Percentiles rank a stretch among this genome's conserved stretches.
These are phyloP conservation scores for Artemisia annua DNA, from an alignment of 129 eudicot genomes.

Conservation along the genomic window DNA sequence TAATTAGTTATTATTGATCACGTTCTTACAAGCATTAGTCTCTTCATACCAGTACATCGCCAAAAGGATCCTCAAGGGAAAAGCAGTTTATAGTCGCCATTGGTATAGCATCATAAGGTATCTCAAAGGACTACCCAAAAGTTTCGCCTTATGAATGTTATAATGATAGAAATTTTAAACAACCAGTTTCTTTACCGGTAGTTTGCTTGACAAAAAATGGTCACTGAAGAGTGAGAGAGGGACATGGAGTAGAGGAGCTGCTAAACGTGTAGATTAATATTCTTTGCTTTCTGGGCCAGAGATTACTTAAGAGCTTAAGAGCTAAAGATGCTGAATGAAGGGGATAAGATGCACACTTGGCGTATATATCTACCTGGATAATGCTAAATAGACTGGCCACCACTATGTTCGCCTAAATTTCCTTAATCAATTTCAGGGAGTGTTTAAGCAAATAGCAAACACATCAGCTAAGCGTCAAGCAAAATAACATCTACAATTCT, in stretches of 20 bases:
- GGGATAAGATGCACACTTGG: conserved; percentile 3
- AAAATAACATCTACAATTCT: not conserved
- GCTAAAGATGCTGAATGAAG: conserved; percentile 8
- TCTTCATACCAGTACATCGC: not conserved
- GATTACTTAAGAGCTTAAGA: not conserved
- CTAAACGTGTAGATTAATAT: conserved; percentile 4
- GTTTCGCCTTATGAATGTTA: not conserved
- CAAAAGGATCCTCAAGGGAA: not conserved
- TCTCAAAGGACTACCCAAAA: not conserved
- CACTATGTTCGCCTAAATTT: not conserved
- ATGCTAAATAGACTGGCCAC: not conserved
- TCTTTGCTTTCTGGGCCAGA: not conserved
- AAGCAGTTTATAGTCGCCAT: not conserved
- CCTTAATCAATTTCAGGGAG: conserved; percentile 11
- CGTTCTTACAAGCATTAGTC: not conserved
- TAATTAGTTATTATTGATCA: not conserved
- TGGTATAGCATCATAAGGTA: conserved; percentile 5
- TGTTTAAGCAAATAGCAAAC: conserved; percentile 1
- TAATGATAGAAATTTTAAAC: conserved; percentile 8
- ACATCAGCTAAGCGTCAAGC: conserved; percentile 11
- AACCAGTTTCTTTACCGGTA: not conserved
- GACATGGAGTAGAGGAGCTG: not conserved
- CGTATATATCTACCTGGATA: conserved; percentile 9
- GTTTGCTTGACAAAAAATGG: conserved; percentile 2
- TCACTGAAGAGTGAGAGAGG: not conserved